Percentiles rank a stretch among this genome's conserved stretches.
phyloP scores from a whole-genome alignment of 2,329 filamentous ascomycete genomes.

The Nemania diffusa region DNA sequence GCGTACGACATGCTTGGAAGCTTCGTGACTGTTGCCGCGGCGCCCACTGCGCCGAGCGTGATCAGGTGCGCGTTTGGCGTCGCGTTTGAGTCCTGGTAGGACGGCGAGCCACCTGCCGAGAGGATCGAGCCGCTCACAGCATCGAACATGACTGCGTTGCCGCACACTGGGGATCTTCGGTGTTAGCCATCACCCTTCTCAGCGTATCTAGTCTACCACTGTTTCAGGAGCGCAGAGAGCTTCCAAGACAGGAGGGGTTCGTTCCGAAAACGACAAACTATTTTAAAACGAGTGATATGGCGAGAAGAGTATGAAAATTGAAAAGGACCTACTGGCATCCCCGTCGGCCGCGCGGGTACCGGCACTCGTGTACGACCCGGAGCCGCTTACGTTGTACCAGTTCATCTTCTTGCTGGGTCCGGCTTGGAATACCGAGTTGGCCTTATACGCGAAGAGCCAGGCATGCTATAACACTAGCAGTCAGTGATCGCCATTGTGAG shows the following conservation, averaged over 20 bases:
- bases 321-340: conserved; percentile 48
- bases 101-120: conserved; percentile 58
- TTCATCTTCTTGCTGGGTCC: conserved; percentile 59
- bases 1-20: conserved; percentile 52
- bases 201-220: not conserved
- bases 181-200: not conserved
- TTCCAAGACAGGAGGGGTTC: not conserved
- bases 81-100: conserved; percentile 54
- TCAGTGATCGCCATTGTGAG: not conserved
- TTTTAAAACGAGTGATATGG: too few species aligned
- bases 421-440: conserved; percentile 61
- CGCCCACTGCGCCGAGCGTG: conserved; percentile 50
- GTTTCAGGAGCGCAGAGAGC: not conserved
- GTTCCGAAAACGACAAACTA: not conserved
- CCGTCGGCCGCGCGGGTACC: conserved; percentile 56
- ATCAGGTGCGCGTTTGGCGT: conserved; percentile 58
- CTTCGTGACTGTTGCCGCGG: conserved; percentile 44
- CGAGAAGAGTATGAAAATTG: not conserved
- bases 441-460: conserved; percentile 64
- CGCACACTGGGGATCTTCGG: conserved; percentile 54
- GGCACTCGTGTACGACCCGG: conserved; percentile 53
- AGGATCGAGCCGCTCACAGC: conserved; percentile 62
- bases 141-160: conserved; percentile 64
- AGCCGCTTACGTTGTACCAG: conserved; percentile 60
- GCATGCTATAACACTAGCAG: conserved; percentile 50